These are phyloP conservation scores for Fusarium palustre DNA, from an alignment of 2,329 filamentous ascomycete genomes.

Conservation along the genomic window DNA sequence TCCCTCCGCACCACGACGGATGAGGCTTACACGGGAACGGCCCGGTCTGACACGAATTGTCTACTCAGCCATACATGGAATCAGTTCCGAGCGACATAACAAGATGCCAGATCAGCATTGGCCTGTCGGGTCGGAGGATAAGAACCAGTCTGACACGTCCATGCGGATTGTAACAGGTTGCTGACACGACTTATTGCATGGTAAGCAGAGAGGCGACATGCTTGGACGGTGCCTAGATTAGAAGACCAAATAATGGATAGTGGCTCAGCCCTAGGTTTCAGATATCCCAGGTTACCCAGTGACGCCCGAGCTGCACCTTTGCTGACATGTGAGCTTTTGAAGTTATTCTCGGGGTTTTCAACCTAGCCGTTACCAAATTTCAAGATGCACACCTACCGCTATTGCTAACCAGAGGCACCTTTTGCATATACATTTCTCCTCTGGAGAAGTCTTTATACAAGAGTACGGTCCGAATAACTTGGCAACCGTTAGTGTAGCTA, in stretches of 20 bases:
- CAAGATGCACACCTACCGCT: background rate
- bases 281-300: background rate
- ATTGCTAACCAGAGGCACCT: background rate
- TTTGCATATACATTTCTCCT: too few species aligned
- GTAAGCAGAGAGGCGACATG: background rate
- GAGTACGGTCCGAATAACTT: background rate
- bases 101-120: background rate
- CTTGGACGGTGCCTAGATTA: background rate
- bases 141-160: constrained; percentile 8
- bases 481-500: background rate
- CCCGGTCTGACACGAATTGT: constrained; percentile 23
- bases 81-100: constrained; percentile 15
- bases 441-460: background rate
- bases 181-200: background rate
- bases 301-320: background rate
- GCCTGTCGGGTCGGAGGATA: background rate
- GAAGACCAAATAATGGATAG: background rate
- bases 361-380: background rate
- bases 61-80: background rate
- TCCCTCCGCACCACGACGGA: constrained; percentile 4
- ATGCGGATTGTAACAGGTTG: background rate
- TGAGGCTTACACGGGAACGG: constrained; percentile 27
- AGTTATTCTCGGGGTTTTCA: background rate
- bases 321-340: background rate
- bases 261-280: constrained; percentile 23